phyloP scores from a whole-genome alignment of 192 early-diverging fungal species.

The Entomortierella beljakovae region DNA sequence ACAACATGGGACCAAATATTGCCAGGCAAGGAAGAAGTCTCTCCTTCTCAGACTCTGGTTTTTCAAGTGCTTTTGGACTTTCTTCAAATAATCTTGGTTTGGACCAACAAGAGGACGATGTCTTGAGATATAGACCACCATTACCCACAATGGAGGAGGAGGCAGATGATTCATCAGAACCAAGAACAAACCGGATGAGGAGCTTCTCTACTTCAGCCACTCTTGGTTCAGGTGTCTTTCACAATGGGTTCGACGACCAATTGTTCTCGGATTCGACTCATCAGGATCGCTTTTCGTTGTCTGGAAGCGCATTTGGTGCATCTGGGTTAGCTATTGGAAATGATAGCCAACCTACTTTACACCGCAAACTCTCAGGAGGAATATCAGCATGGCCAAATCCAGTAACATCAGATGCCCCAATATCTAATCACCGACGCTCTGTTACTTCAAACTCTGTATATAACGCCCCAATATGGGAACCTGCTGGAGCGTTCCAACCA shows the following conservation, averaged over 20 bases:
- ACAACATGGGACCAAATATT: background rate
- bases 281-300: slow-evolving; percentile 21
- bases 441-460: slow-evolving; percentile 23
- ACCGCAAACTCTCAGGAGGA: slow-evolving; percentile 25
- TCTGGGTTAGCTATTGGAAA: background rate
- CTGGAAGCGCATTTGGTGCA: background rate
- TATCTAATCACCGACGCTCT: slow-evolving; percentile 34
- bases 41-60: slow-evolving; percentile 51
- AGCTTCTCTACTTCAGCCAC: slow-evolving; percentile 48
- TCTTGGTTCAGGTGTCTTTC: slow-evolving; percentile 11
- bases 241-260: slow-evolving; percentile 4
- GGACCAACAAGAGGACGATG: slow-evolving; percentile 38
- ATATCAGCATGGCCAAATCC: slow-evolving; percentile 23
- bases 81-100: slow-evolving; percentile 7
- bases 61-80: slow-evolving; percentile 17
- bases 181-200: slow-evolving; percentile 23
- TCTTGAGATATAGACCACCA: slow-evolving; percentile 27
- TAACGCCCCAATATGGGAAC: slow-evolving; percentile 35
- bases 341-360: background rate
- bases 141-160: slow-evolving; percentile 51
- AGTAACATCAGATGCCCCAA: background rate
- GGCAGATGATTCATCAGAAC: slow-evolving; percentile 30
- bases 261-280: background rate
- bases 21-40: slow-evolving; percentile 23
- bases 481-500: slow-evolving; percentile 20